phyloP scores from a whole-genome alignment of 2,329 filamentous ascomycete genomes.

The Aspergillus brasiliensis region DNA sequence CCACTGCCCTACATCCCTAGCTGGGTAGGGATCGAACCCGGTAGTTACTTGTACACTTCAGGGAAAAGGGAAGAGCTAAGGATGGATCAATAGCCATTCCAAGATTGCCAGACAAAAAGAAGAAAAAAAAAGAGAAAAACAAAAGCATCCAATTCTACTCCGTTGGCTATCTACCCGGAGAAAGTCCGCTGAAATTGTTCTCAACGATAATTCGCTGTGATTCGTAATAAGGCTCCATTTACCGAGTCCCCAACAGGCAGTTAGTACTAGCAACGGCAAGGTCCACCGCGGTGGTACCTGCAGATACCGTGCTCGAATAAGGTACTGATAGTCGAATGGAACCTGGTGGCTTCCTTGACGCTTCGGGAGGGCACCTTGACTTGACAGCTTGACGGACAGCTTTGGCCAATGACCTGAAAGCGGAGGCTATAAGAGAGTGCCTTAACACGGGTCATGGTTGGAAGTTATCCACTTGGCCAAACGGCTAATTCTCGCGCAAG shows the following conservation, averaged over 20 bases:
- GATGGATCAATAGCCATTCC: too few relatives aligned
- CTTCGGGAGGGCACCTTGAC: not conserved
- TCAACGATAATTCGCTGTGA: not conserved
- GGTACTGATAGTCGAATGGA: slow-evolving; percentile 2
- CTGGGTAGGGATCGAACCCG: too few relatives aligned
- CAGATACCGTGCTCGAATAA: not conserved
- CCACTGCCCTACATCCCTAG: too few relatives aligned
- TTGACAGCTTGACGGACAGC: not conserved
- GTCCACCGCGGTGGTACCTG: not conserved
- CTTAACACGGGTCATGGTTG: not conserved
- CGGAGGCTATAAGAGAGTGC: not conserved
- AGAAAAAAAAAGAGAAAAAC: too few relatives aligned
- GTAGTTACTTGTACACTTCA: too few relatives aligned
- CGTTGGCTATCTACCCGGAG: too few relatives aligned
- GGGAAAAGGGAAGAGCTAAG: too few relatives aligned
- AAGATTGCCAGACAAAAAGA: too few relatives aligned
- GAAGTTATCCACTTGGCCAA: not conserved
- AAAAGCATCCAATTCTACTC: too few relatives aligned
- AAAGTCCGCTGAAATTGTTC: too few relatives aligned
- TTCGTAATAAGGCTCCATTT: not conserved
- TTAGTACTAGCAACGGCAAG: not conserved
- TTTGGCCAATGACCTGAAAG: not conserved
- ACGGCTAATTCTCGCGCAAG: not conserved
- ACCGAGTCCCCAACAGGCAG: not conserved
- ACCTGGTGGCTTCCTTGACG: not conserved